Conservation (phyloP, 192 early-diverging fungal species). For the Spizellomyces sp. region DNA sequence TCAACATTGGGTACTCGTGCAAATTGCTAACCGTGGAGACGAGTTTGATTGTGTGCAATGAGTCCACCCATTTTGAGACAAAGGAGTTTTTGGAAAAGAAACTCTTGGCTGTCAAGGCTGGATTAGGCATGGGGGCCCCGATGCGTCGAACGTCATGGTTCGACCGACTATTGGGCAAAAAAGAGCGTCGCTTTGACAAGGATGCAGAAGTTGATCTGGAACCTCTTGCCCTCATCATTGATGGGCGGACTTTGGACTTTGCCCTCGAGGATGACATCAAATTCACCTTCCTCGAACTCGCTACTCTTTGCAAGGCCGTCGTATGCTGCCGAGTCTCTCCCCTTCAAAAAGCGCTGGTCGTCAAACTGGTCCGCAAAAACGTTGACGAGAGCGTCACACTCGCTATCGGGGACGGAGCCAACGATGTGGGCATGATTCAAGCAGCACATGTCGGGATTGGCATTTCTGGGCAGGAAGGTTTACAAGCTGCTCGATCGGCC, state of each 20-base stretch:
- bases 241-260: conserved; percentile 88
- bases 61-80: conserved; percentile 82
- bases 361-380: conserved; percentile 92
- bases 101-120: conserved; percentile 68
- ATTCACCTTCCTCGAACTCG: conserved; percentile 81
- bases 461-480: conserved; percentile 93
- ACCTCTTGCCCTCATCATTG: conserved; percentile 91
- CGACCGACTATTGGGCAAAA: conserved; percentile 5
- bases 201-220: conserved; percentile 43
- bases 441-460: conserved; percentile 98
- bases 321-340: conserved; percentile 98
- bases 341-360: conserved; percentile 96
- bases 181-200: conserved; percentile 42
- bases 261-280: conserved; percentile 79
- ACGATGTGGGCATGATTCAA: conserved; percentile 99
- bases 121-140: conserved; percentile 17
- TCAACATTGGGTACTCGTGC: conserved; percentile 99
- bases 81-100: conserved; percentile 90
- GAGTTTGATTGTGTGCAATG: conserved; percentile 89
- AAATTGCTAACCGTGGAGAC: conserved; percentile 95
- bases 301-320: conserved; percentile 90
- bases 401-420: conserved; percentile 98
- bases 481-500: conserved; percentile 93
- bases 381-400: conserved; percentile 79
- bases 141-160: not conserved